Evolutionary conservation across 2,329 filamentous ascomycete species (phyloP).

Genomic region (Epichloe scottii): DNA sequence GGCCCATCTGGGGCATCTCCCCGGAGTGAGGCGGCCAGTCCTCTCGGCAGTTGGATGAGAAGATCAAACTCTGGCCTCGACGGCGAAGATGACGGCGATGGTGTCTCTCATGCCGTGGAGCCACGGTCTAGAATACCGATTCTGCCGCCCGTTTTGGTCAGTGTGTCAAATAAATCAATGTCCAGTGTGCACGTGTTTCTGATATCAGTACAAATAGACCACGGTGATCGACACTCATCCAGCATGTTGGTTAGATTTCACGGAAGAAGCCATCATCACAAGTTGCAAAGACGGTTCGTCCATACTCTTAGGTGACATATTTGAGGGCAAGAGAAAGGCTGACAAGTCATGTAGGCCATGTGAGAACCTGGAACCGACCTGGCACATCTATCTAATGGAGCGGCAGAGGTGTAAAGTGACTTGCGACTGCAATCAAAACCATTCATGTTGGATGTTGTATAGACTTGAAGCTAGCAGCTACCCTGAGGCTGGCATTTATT

Average conservation of each 20-base stretch:
- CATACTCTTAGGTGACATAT: background rate
- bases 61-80: constrained; percentile 61
- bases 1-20: constrained; percentile 36
- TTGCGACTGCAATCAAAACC: background rate
- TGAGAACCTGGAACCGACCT: constrained; percentile 63
- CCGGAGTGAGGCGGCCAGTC: constrained; percentile 50
- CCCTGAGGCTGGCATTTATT: background rate
- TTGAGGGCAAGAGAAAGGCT: constrained; percentile 3
- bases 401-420: background rate
- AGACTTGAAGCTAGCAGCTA: background rate
- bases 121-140: constrained; percentile 73
- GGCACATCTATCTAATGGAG: constrained; percentile 4
- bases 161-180: constrained; percentile 16
- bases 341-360: constrained; percentile 44
- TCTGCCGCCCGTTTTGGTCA: constrained; percentile 79
- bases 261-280: constrained; percentile 84
- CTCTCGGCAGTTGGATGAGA: constrained; percentile 45
- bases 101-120: constrained; percentile 68
- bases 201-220: constrained; percentile 33
- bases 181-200: background rate
- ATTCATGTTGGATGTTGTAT: background rate
- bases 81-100: constrained; percentile 39
- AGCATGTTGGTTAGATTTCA: constrained; percentile 83
- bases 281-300: constrained; percentile 77
- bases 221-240: constrained; percentile 81